Evolutionary conservation across 805 yeast species (phyloP).

Genomic region (Tetrapisispora namnaoensis): DNA sequence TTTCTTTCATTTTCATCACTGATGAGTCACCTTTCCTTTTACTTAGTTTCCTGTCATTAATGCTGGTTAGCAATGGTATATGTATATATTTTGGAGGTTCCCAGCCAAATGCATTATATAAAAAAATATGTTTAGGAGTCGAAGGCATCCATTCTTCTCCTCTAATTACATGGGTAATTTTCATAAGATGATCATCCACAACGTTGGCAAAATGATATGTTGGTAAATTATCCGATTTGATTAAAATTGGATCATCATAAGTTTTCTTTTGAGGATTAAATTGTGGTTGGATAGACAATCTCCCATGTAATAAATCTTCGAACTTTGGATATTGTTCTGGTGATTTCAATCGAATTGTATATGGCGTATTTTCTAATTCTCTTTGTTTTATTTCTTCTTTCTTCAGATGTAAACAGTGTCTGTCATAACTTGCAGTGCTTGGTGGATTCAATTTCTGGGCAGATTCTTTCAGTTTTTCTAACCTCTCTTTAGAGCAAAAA

Average conservation of each 20-base stretch:
- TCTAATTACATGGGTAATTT: conserved; percentile 85
- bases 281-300: conserved; percentile 69
- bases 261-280: conserved; percentile 58
- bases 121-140: conserved; percentile 86
- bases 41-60: conserved; percentile 65
- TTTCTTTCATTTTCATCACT: conserved; percentile 44
- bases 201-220: conserved; percentile 96
- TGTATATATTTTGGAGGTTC: conserved; percentile 72
- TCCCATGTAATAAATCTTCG: conserved; percentile 70
- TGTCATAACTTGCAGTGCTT: conserved; percentile 83
- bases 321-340: conserved; percentile 64
- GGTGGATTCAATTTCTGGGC: conserved; percentile 77
- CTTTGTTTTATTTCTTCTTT: conserved; percentile 33
- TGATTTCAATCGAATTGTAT: conserved; percentile 64
- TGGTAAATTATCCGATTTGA: conserved; percentile 92
- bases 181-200: conserved; percentile 88
- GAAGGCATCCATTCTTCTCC: conserved; percentile 98
- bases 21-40: conserved; percentile 81
- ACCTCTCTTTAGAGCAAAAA: conserved; percentile 72
- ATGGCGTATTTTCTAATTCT: conserved; percentile 31
- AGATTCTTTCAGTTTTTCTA: conserved; percentile 55
- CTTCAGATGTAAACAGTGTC: conserved; percentile 53
- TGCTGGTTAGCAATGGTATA: conserved; percentile 74
- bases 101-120: conserved; percentile 86
- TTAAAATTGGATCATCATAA: conserved; percentile 78